Evolutionary conservation across 129 eudicot species (phyloP).

Genomic region (Flaveria bidentis): DNA sequence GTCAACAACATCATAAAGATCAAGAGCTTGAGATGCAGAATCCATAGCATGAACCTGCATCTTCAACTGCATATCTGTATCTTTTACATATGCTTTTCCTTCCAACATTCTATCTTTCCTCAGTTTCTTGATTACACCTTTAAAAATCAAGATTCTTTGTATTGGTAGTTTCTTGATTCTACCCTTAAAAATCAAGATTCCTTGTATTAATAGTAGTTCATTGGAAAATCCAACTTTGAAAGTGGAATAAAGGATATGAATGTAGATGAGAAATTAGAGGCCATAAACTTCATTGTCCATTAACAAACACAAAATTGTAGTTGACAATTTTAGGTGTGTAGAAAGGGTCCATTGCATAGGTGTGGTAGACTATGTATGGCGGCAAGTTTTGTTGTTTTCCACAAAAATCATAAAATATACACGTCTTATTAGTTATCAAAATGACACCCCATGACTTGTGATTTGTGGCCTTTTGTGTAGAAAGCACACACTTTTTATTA

Average conservation of each 20-base stretch:
- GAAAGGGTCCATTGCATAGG: conserved; percentile 20
- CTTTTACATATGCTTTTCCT: conserved; percentile 47
- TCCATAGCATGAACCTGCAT: conserved; percentile 59
- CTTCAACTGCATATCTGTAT: conserved; percentile 60
- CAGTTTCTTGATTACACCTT: conserved; percentile 17
- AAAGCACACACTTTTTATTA: conserved; percentile 17
- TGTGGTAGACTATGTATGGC: conserved; percentile 25
- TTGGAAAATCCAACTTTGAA: conserved; percentile 6
- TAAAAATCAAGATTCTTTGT: conserved; percentile 25
- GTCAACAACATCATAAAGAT: conserved; percentile 54
- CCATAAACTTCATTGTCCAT: conserved; percentile 37
- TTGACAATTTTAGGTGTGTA: conserved; percentile 22
- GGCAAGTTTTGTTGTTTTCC: conserved; percentile 36
- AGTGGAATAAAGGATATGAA: conserved; percentile 5
- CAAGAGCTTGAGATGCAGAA: conserved; percentile 61
- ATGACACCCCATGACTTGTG: background rate
- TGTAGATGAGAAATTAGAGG: conserved; percentile 29
- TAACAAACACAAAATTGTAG: conserved; percentile 30
- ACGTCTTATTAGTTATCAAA: conserved; percentile 24
- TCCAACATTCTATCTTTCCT: conserved; percentile 41
- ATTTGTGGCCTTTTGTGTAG: conserved; percentile 1
- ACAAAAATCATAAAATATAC: conserved; percentile 12
- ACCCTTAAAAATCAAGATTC: conserved; percentile 27
- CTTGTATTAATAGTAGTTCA: conserved; percentile 29
- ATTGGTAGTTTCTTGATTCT: conserved; percentile 27